These are phyloP conservation scores for Henckelia pumila DNA, from an alignment of 257 asterid genomes.

Conservation along the genomic window DNA sequence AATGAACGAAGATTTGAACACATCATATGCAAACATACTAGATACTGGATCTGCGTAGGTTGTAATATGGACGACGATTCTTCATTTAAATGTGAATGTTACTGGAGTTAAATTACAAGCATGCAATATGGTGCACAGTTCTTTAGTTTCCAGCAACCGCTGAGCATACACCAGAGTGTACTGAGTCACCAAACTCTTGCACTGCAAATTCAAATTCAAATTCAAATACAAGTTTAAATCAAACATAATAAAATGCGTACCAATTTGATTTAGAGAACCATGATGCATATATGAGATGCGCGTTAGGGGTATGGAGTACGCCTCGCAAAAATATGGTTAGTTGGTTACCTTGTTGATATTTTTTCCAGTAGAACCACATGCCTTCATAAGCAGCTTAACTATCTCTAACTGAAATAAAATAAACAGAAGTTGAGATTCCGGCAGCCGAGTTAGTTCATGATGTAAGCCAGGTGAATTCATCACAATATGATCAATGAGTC, in stretches of 20 bases:
- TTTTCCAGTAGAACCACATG: slow-evolving; percentile 54
- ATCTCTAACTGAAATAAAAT: slow-evolving; percentile 67
- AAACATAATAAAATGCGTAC: slow-evolving; percentile 5
- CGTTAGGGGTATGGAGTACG: not conserved
- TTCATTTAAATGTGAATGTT: too few relatives aligned
- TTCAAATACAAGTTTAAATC: slow-evolving; percentile 13
- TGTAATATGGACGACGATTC: too few relatives aligned
- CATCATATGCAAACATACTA: too few relatives aligned
- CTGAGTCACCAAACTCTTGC: slow-evolving; percentile 82
- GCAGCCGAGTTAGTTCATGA: not conserved
- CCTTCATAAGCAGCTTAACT: slow-evolving; percentile 73
- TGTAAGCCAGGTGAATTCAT: not conserved
- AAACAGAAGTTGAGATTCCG: slow-evolving; percentile 17
- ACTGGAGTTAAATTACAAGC: slow-evolving; percentile 43
- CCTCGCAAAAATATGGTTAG: slow-evolving; percentile 28
- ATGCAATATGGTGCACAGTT: slow-evolving; percentile 54
- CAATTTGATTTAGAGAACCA: not conserved
- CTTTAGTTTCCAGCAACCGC: slow-evolving; percentile 69
- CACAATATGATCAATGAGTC: not conserved
- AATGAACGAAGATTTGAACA: too few relatives aligned
- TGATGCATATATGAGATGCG: not conserved
- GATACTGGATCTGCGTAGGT: too few relatives aligned
- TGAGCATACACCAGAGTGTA: slow-evolving; percentile 71
- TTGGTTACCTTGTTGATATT: slow-evolving; percentile 62
- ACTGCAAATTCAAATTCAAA: slow-evolving; percentile 44